phyloP scores from a whole-genome alignment of 805 yeast species.

The Monosporozyma siamensis region DNA sequence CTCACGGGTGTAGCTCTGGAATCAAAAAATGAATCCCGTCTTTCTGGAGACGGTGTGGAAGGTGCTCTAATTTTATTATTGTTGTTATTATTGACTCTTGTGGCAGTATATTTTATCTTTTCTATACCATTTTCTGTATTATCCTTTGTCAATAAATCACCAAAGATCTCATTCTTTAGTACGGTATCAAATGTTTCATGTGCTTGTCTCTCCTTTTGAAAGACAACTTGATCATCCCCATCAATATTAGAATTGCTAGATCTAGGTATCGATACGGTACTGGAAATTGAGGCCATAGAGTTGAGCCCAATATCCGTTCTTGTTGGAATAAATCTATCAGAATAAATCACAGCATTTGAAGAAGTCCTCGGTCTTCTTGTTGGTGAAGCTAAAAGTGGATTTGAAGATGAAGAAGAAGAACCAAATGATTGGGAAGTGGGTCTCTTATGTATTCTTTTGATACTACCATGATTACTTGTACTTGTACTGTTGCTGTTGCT shows the following conservation, averaged over 20 bases:
- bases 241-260: conserved; percentile 7
- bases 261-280: conserved; percentile 18
- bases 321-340: conserved; percentile 83
- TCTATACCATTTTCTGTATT: conserved; percentile 28
- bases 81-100: conserved; percentile 12
- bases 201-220: conserved; percentile 69
- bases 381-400: conserved; percentile 23
- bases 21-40: conserved; percentile 1
- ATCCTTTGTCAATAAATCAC: conserved; percentile 60
- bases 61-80: conserved; percentile 5
- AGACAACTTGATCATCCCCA: conserved; percentile 50
- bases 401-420: conserved; percentile 8
- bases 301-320: conserved; percentile 80
- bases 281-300: conserved; percentile 56
- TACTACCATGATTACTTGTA: background rate
- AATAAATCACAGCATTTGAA: conserved; percentile 36
- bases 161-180: conserved; percentile 82
- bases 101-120: conserved; percentile 23
- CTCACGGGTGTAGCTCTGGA: background rate
- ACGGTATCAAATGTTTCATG: conserved; percentile 80
- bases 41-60: conserved; percentile 8
- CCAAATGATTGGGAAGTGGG: conserved; percentile 14
- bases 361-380: conserved; percentile 27
- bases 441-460: conserved; percentile 3
- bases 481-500: background rate